phyloP scores from a whole-genome alignment of 2,329 filamentous ascomycete species.

The Arachnopeziza araneosa region DNA sequence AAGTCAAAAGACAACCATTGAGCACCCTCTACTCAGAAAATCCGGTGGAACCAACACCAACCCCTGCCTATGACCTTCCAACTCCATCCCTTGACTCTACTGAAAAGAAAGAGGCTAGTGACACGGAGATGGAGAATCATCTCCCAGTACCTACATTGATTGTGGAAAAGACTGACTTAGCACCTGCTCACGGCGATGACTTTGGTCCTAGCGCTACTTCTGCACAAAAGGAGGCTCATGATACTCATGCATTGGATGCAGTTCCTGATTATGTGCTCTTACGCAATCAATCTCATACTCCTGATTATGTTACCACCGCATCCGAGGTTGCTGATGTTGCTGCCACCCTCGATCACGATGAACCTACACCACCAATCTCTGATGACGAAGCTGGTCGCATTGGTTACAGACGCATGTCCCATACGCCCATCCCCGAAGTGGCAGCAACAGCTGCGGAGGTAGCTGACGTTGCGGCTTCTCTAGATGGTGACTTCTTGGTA shows the following conservation, averaged over 20 bases:
- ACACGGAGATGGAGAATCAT: not conserved
- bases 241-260: constrained; percentile 30
- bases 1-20: not conserved
- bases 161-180: constrained; percentile 33
- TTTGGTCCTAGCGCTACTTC: constrained; percentile 30
- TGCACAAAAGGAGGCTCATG: constrained; percentile 32
- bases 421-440: constrained; percentile 37
- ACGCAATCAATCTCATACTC: constrained; percentile 15
- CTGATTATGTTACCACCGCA: constrained; percentile 22
- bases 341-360: constrained; percentile 29
- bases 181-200: constrained; percentile 33
- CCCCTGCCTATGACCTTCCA: not conserved
- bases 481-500: constrained; percentile 16
- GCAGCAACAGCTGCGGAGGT: constrained; percentile 41
- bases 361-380: constrained; percentile 30
- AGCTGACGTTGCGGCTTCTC: constrained; percentile 36
- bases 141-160: constrained; percentile 20
- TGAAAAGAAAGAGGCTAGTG: not conserved
- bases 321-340: constrained; percentile 39
- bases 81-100: not conserved
- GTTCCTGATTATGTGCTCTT: constrained; percentile 31
- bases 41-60: not conserved
- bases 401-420: constrained; percentile 32
- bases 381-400: constrained; percentile 31
- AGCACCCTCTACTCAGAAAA: not conserved